Evolutionary conservation across 1,139 yeast species (phyloP).

Genomic region (Pichia sp.): DNA sequence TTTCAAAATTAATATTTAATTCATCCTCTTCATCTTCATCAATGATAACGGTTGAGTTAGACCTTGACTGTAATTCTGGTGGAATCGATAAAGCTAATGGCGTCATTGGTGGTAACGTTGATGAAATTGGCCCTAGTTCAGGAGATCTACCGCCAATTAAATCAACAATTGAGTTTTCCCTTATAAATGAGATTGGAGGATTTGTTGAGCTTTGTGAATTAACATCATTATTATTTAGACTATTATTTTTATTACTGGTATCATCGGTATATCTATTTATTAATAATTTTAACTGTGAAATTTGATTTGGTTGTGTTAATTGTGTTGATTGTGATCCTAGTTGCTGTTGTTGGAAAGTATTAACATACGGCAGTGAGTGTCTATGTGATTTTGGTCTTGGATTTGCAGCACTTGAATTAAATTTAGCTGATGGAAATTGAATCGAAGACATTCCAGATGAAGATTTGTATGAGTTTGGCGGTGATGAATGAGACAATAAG

Average conservation of each 20-base stretch:
- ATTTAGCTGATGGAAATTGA: constrained; percentile 1
- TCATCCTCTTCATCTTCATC: constrained; percentile 13
- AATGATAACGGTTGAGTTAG: constrained; percentile 10
- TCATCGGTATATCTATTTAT: constrained; percentile 7
- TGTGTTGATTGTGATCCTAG: not conserved
- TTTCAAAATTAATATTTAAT: not conserved
- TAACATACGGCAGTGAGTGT: not conserved
- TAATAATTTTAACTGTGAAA: constrained; percentile 3
- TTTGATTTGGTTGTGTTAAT: not conserved
- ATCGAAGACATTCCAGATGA: constrained; percentile 12
- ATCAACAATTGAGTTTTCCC: constrained; percentile 21
- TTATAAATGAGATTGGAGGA: constrained; percentile 6
- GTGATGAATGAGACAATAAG: constrained; percentile 47
- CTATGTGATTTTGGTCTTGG: not conserved
- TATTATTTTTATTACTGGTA: not conserved
- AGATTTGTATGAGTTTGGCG: constrained; percentile 34
- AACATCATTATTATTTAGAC: not conserved
- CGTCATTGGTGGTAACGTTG: constrained; percentile 31
- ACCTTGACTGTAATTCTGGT: constrained; percentile 12
- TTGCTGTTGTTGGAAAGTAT: not conserved
- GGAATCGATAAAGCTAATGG: constrained; percentile 27
- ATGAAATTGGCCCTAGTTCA: constrained; percentile 28
- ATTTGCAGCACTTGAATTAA: not conserved
- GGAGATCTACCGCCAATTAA: constrained; percentile 30
- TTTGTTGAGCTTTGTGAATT: not conserved